Conservation (phyloP, 768 basidiomycete species). For the Lactifluus piperatus region DNA sequence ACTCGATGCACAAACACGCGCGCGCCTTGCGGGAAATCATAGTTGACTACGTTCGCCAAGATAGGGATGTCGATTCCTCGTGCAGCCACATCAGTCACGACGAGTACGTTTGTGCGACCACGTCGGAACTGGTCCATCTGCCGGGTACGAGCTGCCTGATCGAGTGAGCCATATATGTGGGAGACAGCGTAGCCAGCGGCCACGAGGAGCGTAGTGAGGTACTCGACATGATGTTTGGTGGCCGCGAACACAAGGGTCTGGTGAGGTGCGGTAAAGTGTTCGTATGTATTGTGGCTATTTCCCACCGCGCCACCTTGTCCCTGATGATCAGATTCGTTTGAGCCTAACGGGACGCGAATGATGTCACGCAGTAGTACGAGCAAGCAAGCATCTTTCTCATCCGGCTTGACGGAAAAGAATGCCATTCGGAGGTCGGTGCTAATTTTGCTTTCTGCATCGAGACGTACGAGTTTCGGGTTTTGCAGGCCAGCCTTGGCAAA, state of each 20-base stretch:
- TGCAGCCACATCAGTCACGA: constrained; percentile 97
- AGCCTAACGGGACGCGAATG: constrained; percentile 66
- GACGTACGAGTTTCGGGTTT: constrained; percentile 90
- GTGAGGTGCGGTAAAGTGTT: constrained; percentile 57
- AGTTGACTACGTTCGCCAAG: constrained; percentile 94
- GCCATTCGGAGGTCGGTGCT: constrained; percentile 89
- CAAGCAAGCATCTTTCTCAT: constrained; percentile 90
- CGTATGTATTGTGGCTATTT: constrained; percentile 41
- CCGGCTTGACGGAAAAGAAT: constrained; percentile 86
- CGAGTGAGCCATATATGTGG: constrained; percentile 92
- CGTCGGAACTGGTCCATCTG: constrained; percentile 90
- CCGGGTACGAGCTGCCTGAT: constrained; percentile 79
- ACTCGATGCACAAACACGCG: constrained; percentile 95
- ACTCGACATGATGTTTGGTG: constrained; percentile 98
- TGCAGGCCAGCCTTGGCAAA: constrained; percentile 97
- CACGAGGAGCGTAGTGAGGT: constrained; percentile 67
- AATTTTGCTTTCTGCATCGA: constrained; percentile 95
- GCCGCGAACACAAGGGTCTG: constrained; percentile 94
- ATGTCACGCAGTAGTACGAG: constrained; percentile 79
- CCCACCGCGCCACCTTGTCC: constrained; percentile 29
- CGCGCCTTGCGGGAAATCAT: constrained; percentile 93
- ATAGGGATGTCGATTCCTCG: constrained; percentile 97
- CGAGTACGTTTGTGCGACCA: constrained; percentile 71
- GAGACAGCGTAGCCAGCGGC: constrained; percentile 84
- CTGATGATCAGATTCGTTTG: constrained; percentile 25